Base-by-base conservation (phyloP, 2,329 filamentous ascomycete genomes). In the Claviceps sp. region DNA sequence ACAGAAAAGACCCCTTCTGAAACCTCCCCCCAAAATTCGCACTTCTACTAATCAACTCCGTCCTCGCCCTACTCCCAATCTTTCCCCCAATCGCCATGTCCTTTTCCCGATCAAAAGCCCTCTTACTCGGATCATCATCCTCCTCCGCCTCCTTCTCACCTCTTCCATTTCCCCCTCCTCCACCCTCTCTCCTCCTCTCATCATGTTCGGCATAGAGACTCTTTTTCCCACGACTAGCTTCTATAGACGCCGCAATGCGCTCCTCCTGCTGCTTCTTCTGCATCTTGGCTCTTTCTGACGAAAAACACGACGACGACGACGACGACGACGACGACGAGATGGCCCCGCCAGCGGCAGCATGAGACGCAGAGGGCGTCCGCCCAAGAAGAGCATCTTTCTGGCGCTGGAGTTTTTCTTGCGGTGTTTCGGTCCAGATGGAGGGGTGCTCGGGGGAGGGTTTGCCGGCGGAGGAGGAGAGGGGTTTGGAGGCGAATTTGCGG, bases 51-150 rank as follows among this genome's bases (percentile, higher is more conserved):
- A 96, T 66, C 71, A 97, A 72, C 59, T 96, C 86, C 60, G 80
- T 80, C 58, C 84, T 80, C 71, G 95, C 83, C 38, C 82, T 76
- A 57, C 82, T 73, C 26, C 82, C 85, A 50, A 96, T 80, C 60
- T 79, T 81, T 17, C 80, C 79, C 8, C 84, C 83, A 2, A 87
- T 70, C 40, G 80, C 85, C 80, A 97, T 95, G 66, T 97, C 93
- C 71, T 96, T 97, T 66, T 96, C 88, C 56, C 82, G 78, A 69
- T 96, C 88, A 68, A 97, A 97, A 0, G 80, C 85, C 54, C 91
- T 76, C 67, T 86, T 85, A 66, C 88, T 95, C 0, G 93, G 91
- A 64, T 97, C 90, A 67, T 96, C 91, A 20, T 93, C 87, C 56
- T 96, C 91, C 22, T 93, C 87, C 56, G 88, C 80, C 55, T 13